Conservation (phyloP, 768 basidiomycete genomes). For the Boletus pseudo-olivaceus region DNA sequence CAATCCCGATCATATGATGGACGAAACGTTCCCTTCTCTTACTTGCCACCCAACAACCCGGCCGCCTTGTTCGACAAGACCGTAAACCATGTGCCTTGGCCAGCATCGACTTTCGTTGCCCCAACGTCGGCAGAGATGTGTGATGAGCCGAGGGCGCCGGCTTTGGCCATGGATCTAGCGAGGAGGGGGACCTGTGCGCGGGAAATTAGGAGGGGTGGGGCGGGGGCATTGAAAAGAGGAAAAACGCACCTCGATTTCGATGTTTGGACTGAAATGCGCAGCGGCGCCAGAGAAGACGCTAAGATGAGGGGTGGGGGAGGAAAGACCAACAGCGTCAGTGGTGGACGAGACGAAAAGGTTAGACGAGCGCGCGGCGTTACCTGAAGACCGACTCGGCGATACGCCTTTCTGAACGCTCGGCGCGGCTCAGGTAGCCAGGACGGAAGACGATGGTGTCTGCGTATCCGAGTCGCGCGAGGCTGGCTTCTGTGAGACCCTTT, state of each 20-base stretch:
- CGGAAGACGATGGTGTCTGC: constrained; percentile 67
- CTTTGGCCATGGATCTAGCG: constrained; percentile 50
- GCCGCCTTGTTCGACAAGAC: constrained; percentile 56
- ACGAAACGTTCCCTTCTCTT: not conserved
- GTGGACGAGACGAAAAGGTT: too few relatives aligned
- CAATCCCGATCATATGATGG: not conserved
- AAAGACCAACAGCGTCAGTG: too few relatives aligned
- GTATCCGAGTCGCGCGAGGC: constrained; percentile 65
- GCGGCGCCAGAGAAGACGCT: constrained; percentile 38
- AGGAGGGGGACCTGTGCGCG: constrained; percentile 45
- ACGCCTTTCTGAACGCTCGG: constrained; percentile 41
- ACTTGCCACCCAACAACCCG: constrained; percentile 34
- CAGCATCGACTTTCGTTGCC: constrained; percentile 36
- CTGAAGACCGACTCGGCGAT: constrained; percentile 39
- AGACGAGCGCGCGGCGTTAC: constrained; percentile 28
- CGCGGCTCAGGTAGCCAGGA: constrained; percentile 51
- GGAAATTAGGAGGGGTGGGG: not conserved
- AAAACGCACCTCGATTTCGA: constrained; percentile 44
- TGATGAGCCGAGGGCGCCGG: constrained; percentile 52
- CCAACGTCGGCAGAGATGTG: constrained; percentile 42
- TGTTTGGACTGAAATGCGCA: constrained; percentile 35
- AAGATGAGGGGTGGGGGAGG: not conserved
- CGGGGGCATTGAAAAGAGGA: too few relatives aligned
- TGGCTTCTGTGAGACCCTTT: constrained; percentile 74
- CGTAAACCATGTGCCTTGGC: constrained; percentile 43